A percentile compares a stretch with the other conserved stretches of the same genome.
Evolutionary conservation across 768 basidiomycete species (phyloP).

Genomic region (Hericium coralloides): DNA sequence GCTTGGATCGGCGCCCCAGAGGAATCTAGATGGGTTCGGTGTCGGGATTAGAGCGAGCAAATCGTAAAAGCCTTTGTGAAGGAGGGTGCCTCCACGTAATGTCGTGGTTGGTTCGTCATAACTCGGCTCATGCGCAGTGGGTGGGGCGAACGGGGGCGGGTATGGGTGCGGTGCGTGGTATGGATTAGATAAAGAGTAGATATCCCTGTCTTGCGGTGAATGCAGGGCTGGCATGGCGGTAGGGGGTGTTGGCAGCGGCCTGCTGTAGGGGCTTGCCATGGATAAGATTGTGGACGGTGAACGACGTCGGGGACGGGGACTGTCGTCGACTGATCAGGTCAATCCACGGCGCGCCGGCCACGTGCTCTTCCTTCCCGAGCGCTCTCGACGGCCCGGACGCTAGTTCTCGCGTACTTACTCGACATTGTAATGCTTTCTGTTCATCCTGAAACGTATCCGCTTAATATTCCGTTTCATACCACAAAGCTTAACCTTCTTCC

Average conservation of each 20-base stretch:
- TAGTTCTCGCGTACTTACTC: no score
- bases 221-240: slow-evolving; percentile 1
- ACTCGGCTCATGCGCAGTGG: slow-evolving; percentile 16
- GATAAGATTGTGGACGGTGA: background rate
- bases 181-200: slow-evolving; percentile 10
- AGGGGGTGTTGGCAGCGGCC: slow-evolving; percentile 13
- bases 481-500: no score
- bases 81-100: slow-evolving; percentile 58
- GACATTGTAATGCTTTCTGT: no score
- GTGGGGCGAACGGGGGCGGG: slow-evolving; percentile 14
- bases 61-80: slow-evolving; percentile 90
- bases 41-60: slow-evolving; percentile 67
- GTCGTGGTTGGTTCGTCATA: slow-evolving; percentile 38
- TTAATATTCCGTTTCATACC: no score
- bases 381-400: no score
- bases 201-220: background rate
- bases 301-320: background rate
- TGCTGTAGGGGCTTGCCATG: slow-evolving; percentile 8
- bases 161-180: slow-evolving; percentile 30
- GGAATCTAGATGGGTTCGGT: slow-evolving; percentile 53
- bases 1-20: slow-evolving; percentile 38
- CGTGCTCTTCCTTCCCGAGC: no score
- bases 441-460: no score
- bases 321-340: background rate
- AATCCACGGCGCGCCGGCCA: background rate